Base-by-base conservation (phyloP, 768 basidiomycete species). In the Terana coerulea region DNA sequence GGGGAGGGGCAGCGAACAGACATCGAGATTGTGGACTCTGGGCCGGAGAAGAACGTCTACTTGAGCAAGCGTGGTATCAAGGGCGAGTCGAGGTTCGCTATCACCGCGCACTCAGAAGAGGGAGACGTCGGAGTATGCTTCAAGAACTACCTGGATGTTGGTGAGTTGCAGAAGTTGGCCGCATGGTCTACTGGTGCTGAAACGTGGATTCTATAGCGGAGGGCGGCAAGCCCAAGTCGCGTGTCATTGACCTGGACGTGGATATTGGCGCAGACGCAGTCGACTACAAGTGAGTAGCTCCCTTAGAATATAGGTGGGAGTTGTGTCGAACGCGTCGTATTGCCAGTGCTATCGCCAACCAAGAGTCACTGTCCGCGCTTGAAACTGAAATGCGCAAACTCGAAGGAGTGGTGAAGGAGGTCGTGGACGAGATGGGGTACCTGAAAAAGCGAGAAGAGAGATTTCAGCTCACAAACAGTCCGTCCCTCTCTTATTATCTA, bases 321-420 rank as follows among this genome's bases (percentile, higher is more conserved):
- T 5, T 43, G 10, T 10, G 10, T 34, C 33, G 17, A 10, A 17
- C 33, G 33, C 10, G 33, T n/a, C 17, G 33, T 34, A 34, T 34
- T n/a, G n/a, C n/a, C 63, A 97, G 94, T 61, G 97, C 97, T 22
- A 99, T 98, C 67, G 97, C 97, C 9, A 98, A 97, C 71, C 95
- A 98, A 67, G 97, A 99, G 67, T 94, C 91, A 0, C 75, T 98
- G 0, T 97, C 93, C 5, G 89, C 88, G 0, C 80, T 99, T 17
- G 97, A 99, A 71, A 95, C 92, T 0, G 97, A 98, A 69, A 98
- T 98, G 95, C 83, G 94, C 34, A 98, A 98, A 64, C 76, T 99
- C 2, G 97, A 99, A 67, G 95, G 92, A 0, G 68, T 98, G 12
- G 88, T 94, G 30, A 91, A 94, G 66, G 97, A 98, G 72, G 84